These are phyloP conservation scores for Saccharomycopsis phalli DNA, from an alignment of 1,139 yeast genomes.

Conservation along the genomic window DNA sequence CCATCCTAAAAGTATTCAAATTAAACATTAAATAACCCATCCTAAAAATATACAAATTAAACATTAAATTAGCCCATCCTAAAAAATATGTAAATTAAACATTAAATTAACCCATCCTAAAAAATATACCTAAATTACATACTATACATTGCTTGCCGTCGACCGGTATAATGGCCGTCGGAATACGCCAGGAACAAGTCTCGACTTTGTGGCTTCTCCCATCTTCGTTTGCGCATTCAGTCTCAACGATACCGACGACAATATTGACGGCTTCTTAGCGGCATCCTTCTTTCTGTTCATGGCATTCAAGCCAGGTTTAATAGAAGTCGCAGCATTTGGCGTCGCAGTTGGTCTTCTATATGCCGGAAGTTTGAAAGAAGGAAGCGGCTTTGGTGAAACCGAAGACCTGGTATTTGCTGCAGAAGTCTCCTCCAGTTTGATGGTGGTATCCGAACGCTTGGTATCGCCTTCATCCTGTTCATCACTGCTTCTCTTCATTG, in stretches of 20 bases:
- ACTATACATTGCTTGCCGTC: no score
- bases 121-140: no score
- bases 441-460: neutral
- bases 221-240: neutral
- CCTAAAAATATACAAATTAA: no score
- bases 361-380: slow-evolving; percentile 16
- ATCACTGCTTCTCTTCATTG: slow-evolving; percentile 10
- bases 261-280: slow-evolving; percentile 17
- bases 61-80: no score
- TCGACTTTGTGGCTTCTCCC: slow-evolving; percentile 2
- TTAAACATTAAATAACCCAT: no score
- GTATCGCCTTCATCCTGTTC: neutral
- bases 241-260: slow-evolving; percentile 11
- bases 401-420: slow-evolving; percentile 1
- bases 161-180: slow-evolving; percentile 17
- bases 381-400: neutral
- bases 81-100: no score
- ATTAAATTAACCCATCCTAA: no score
- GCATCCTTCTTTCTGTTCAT: neutral
- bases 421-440: neutral
- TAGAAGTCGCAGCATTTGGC: slow-evolving; percentile 1
- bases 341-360: slow-evolving; percentile 2
- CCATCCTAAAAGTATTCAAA: no score
- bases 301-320: slow-evolving; percentile 6
- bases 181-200: slow-evolving; percentile 13